phyloP scores from a whole-genome alignment of 2,329 filamentous ascomycete genomes.

The Tolypocladium inflatum region DNA sequence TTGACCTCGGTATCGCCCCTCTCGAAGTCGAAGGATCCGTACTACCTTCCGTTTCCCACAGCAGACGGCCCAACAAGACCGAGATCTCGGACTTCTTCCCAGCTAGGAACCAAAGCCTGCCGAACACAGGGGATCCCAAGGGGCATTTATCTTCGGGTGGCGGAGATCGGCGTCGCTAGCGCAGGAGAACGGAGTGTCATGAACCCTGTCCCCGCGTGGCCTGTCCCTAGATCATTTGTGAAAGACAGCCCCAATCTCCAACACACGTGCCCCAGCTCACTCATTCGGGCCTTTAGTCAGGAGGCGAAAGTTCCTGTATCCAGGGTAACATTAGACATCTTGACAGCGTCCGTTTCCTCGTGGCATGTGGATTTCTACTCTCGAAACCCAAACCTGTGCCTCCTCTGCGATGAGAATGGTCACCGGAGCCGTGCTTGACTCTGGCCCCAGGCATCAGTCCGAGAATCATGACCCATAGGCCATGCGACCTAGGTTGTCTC shows the following conservation, averaged over 20 bases:
- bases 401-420: not conserved
- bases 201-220: not conserved
- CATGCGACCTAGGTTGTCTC: not conserved
- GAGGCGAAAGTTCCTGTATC: conserved; percentile 4
- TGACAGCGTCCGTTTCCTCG: not conserved
- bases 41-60: not conserved
- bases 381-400: not conserved
- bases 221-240: not conserved
- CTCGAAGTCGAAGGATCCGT: not conserved
- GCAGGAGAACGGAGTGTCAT: not conserved
- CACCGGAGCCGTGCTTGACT: not conserved
- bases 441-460: conserved; percentile 2
- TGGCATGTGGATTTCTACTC: not conserved
- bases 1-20: not conserved
- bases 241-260: not conserved
- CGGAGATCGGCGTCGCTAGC: not conserved
- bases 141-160: not conserved
- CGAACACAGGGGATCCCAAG: not conserved
- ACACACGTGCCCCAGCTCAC: conserved; percentile 1
- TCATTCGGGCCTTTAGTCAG: conserved; percentile 8
- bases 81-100: not conserved
- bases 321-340: not conserved
- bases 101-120: not conserved
- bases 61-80: not conserved
- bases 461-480: conserved; percentile 1